Conservation (phyloP, 2,329 filamentous ascomycete genomes). For the Phialophora tarda region DNA sequence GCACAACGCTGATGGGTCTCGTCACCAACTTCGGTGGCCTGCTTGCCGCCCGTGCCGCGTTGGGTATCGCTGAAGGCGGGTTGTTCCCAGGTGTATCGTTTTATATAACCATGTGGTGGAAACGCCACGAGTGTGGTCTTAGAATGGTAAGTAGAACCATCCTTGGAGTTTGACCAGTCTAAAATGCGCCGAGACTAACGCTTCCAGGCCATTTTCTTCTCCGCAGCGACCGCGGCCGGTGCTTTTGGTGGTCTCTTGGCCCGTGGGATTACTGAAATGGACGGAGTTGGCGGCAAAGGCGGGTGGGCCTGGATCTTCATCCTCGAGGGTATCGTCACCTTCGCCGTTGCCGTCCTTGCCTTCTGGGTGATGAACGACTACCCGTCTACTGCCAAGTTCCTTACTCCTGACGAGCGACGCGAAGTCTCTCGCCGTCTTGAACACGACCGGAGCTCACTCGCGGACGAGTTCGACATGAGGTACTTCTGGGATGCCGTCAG, state of each 20-base stretch:
- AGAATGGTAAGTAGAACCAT: conserved; percentile 23
- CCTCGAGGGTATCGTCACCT: conserved; percentile 53
- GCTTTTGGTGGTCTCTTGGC: conserved; percentile 44
- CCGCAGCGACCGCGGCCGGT: conserved; percentile 33
- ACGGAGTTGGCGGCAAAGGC: conserved; percentile 48
- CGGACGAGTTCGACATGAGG: conserved; percentile 52
- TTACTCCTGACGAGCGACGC: conserved; percentile 52
- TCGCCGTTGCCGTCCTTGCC: conserved; percentile 50
- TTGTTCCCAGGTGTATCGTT: conserved; percentile 47
- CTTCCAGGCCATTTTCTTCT: conserved; percentile 31
- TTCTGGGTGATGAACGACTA: conserved; percentile 58
- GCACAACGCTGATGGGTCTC: conserved; percentile 58
- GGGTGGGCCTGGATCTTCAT: conserved; percentile 54
- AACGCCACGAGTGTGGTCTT: conserved; percentile 31
- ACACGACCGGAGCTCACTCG: conserved; percentile 53
- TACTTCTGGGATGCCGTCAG: conserved; percentile 57
- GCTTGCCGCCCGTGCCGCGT: conserved; percentile 45
- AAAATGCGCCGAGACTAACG: neutral
- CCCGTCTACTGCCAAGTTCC: conserved; percentile 55
- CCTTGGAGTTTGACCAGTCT: neutral
- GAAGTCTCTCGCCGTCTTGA: conserved; percentile 45
- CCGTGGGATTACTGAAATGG: conserved; percentile 50
- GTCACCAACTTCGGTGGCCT: conserved; percentile 43
- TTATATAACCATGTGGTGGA: conserved; percentile 33
- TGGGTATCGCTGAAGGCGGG: conserved; percentile 48